Percentiles rank a stretch among this genome's conserved stretches.
Conservation (phyloP, 805 yeast genomes). For the Metschnikowia anglica region DNA sequence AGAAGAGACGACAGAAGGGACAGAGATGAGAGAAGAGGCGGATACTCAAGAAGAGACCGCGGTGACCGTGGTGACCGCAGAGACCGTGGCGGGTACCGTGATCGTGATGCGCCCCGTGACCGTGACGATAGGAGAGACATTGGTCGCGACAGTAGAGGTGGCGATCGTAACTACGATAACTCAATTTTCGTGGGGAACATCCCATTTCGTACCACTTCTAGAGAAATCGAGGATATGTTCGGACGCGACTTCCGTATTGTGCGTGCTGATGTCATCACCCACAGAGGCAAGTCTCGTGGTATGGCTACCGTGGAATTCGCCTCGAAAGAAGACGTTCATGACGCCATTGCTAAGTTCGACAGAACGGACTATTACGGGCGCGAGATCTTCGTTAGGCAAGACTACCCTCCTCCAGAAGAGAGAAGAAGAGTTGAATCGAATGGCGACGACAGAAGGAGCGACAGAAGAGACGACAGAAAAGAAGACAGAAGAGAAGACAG, state of each 20-base stretch:
- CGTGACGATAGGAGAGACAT: conserved; percentile 14
- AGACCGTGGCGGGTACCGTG: conserved; percentile 24
- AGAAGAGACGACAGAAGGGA: conserved; percentile 19
- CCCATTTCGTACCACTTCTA: conserved; percentile 61
- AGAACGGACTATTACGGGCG: conserved; percentile 68
- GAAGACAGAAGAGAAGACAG: conserved; percentile 23
- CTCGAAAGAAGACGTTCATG: conserved; percentile 59
- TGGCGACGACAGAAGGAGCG: conserved; percentile 14
- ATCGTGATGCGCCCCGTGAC: conserved; percentile 26
- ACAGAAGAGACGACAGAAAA: conserved; percentile 19
- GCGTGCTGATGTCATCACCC: conserved; percentile 79
- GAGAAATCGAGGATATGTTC: conserved; percentile 60
- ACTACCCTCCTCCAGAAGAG: conserved; percentile 73
- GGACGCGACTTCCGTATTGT: conserved; percentile 50
- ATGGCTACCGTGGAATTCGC: conserved; percentile 90
- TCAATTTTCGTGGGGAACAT: conserved; percentile 74
- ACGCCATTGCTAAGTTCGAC: conserved; percentile 69
- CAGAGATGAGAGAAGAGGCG: conserved; percentile 21
- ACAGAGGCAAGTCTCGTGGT: conserved; percentile 80
- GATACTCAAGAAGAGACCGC: conserved; percentile 13
- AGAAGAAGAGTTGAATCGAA: conserved; percentile 28
- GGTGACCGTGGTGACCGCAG: conserved; percentile 13
- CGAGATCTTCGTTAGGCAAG: conserved; percentile 85
- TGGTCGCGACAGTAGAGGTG: conserved; percentile 14
- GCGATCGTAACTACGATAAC: conserved; percentile 53